Evolutionary conservation across 2,329 filamentous ascomycete species (phyloP).

Genomic region (Pseudohalonectria lignicola): DNA sequence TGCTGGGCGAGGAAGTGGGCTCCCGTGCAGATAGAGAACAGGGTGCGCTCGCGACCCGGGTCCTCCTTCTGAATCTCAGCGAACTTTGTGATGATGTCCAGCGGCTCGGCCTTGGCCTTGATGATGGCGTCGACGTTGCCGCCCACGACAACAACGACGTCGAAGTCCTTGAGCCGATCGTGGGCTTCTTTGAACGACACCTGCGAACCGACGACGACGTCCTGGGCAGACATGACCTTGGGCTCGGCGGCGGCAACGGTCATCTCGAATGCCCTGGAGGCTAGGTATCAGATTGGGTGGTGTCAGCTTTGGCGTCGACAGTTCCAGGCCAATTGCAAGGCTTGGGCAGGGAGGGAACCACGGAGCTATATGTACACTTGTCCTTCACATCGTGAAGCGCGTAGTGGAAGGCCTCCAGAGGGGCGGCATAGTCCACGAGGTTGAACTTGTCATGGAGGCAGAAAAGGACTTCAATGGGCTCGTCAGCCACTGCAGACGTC

Average conservation of each 20-base stretch:
- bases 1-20: constrained; percentile 66
- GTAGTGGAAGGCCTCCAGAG: constrained; percentile 37
- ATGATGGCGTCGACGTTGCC: constrained; percentile 55
- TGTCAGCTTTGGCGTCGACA: not conserved
- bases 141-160: constrained; percentile 69
- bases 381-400: constrained; percentile 44
- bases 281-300: constrained; percentile 19
- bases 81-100: constrained; percentile 64
- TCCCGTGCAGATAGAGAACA: constrained; percentile 72
- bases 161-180: constrained; percentile 62
- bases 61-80: constrained; percentile 72
- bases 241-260: constrained; percentile 42
- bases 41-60: constrained; percentile 67
- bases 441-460: constrained; percentile 50
- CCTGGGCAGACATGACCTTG: constrained; percentile 47
- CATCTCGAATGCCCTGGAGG: constrained; percentile 45
- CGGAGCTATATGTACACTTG: constrained; percentile 30
- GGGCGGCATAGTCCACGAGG: constrained; percentile 46
- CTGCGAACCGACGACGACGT: constrained; percentile 61
- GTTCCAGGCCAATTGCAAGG: no score
- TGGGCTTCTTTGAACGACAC: constrained; percentile 71
- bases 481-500: constrained; percentile 41
- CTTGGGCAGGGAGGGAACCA: no score
- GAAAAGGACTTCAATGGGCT: constrained; percentile 50
- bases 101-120: constrained; percentile 56